Evolutionary conservation across 129 eudicot species (phyloP), one percentile per base, ranked within the genome.

Genomic region (Escallonia herrerae): DNA sequence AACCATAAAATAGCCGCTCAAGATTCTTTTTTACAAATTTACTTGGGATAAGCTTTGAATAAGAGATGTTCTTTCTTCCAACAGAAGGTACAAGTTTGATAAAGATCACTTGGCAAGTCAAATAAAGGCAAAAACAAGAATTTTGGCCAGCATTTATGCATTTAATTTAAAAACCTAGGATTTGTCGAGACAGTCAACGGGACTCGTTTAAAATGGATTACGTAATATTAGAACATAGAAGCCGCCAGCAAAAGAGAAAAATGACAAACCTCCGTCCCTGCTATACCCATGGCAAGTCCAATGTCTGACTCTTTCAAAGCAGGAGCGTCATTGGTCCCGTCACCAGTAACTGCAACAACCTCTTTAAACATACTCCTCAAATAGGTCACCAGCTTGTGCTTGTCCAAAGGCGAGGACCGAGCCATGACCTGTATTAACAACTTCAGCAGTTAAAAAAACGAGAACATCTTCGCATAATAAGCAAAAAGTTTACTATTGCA

Each of bases 241-340:
- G 43, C 33, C 7, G 45, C 63, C 8, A 11, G 13, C 43, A 57
- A 11, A 14, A 43, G n/a, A 3, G n/a, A 39, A 3, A 64, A 8
- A 47, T n/a, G 33, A 64, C 82, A 48, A 63, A 93, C 98, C 98
- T 93, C 98, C 44, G 98, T 93, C 69, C 98, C 98, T 12, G 95
- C 85, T 56, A 93, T 93, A 56, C 98, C 98, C 98, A 93, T 93
- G 40, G 98, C 98, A 63, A 93, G 83, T 71, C 98, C 98, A 33
- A 93, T 93, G 71, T 93, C 98, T 15, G 98, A 78, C 75, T 93
- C 98, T 43, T 89, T 91, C 82, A 93, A 73, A 15, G 98, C 98
- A 15, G 98, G 98, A 48, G 98, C 98, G 76, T 93, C 98, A 74
- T 88, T 88, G 8, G 96, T 93, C 14, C 98, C 98, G 79, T 93